Evolutionary conservation across 768 basidiomycete genomes (phyloP).

Genomic region (Suillus subluteus): DNA sequence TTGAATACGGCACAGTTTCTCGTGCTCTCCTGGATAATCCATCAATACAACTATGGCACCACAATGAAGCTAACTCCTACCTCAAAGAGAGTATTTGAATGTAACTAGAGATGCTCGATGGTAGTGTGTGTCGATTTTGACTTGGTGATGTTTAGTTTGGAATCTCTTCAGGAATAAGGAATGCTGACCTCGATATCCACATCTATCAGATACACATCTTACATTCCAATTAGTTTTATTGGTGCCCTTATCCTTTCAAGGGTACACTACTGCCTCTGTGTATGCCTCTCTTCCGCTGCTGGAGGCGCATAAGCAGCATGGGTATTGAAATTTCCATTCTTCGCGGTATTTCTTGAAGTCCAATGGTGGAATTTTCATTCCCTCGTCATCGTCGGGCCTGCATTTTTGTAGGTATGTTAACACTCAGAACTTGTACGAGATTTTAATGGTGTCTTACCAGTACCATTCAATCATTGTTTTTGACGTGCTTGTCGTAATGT

Average conservation of each 20-base stretch:
- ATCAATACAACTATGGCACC: not conserved
- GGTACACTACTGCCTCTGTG: not conserved
- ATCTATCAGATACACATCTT: not conserved
- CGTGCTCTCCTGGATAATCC: too few relatives aligned
- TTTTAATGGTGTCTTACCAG: not conserved
- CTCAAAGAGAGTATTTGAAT: not conserved
- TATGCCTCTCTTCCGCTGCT: not conserved
- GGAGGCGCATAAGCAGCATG: not conserved
- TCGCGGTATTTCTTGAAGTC: not conserved
- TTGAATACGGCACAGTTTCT: too few relatives aligned
- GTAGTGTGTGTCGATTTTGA: not conserved
- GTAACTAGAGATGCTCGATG: too few relatives aligned
- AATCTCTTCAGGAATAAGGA: not conserved
- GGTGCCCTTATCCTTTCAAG: not conserved
- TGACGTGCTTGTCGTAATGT: not conserved
- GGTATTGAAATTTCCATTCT: not conserved
- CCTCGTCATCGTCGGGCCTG: not conserved
- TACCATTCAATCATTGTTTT: not conserved
- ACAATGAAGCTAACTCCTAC: not conserved
- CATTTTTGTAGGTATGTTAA: not conserved
- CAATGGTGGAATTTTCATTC: not conserved
- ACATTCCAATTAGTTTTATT: not conserved
- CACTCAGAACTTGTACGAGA: not conserved
- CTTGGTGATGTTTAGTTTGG: not conserved
- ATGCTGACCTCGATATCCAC: not conserved